phyloP scores from a whole-genome alignment of 1,284 basidiomycete genomes.

The Phenoliferia sp. region DNA sequence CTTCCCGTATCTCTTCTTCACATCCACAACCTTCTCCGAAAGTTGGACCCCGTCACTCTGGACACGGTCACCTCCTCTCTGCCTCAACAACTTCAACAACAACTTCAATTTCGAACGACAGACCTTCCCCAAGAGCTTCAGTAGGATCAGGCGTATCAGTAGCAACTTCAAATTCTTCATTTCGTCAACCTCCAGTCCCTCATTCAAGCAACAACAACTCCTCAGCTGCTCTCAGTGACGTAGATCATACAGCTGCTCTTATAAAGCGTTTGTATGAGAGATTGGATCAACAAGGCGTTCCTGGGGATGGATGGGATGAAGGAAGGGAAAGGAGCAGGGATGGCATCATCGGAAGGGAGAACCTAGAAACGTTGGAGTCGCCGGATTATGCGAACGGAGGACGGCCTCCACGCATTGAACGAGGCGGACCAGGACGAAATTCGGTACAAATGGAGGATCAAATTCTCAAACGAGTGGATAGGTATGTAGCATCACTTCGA shows the following conservation, averaged over 20 bases:
- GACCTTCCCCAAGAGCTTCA: no score
- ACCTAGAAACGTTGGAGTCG: background rate
- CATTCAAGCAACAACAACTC: background rate
- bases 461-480: conserved; percentile 25
- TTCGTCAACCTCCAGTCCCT: background rate
- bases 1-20: no score
- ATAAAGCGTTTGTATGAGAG: conserved; percentile 55
- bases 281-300: conserved; percentile 75
- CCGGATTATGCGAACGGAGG: background rate
- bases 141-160: background rate
- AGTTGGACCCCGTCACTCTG: no score
- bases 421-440: conserved; percentile 5
- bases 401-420: background rate
- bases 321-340: conserved; percentile 85
- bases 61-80: no score
- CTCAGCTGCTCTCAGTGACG: background rate
- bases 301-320: conserved; percentile 85
- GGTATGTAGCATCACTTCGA: conserved; percentile 4
- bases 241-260: conserved; percentile 18
- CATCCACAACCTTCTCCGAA: no score
- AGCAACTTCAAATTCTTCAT: background rate
- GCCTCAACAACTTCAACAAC: no score
- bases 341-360: conserved; percentile 51
- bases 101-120: no score
- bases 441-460: conserved; percentile 13